A percentile compares a stretch with the other conserved stretches of the same genome.
Evolutionary conservation across 2,329 filamentous ascomycete genomes (phyloP).

Genomic region (Botryotinia narcissicola): DNA sequence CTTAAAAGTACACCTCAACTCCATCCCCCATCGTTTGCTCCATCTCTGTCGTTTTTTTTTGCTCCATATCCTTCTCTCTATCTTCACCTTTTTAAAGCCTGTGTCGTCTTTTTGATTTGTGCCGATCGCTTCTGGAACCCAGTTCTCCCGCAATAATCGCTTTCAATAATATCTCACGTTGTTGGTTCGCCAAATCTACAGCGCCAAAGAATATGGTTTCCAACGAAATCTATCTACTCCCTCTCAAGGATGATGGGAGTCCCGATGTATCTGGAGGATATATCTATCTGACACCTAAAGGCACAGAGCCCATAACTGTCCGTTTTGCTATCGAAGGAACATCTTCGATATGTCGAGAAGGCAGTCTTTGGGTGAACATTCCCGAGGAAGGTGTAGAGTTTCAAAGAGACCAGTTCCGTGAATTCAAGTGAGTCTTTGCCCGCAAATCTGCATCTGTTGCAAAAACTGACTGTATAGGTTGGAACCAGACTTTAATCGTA

Average conservation of each 20-base stretch:
- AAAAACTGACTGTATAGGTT: constrained; percentile 54
- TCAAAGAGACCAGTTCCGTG: constrained; percentile 72
- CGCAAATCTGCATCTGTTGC: background rate
- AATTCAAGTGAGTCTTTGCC: constrained; percentile 72
- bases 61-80: background rate
- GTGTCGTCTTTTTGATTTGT: background rate
- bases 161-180: constrained; percentile 5
- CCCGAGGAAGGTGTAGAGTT: constrained; percentile 75
- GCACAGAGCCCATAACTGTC: constrained; percentile 71
- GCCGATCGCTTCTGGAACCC: background rate
- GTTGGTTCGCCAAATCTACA: constrained; percentile 42
- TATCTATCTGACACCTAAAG: constrained; percentile 79
- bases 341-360: constrained; percentile 91
- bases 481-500: constrained; percentile 87
- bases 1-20: background rate
- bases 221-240: constrained; percentile 79
- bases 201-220: constrained; percentile 61
- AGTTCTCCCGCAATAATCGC: background rate
- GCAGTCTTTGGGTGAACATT: constrained; percentile 95
- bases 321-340: constrained; percentile 92
- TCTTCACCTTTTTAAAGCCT: background rate
- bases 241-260: constrained; percentile 88
- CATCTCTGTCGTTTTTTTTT: background rate
- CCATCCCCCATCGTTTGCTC: background rate
- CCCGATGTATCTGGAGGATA: constrained; percentile 87